Evolutionary conservation across 768 basidiomycete genomes (phyloP).

Genomic region (Ephemerocybe angulata): DNA sequence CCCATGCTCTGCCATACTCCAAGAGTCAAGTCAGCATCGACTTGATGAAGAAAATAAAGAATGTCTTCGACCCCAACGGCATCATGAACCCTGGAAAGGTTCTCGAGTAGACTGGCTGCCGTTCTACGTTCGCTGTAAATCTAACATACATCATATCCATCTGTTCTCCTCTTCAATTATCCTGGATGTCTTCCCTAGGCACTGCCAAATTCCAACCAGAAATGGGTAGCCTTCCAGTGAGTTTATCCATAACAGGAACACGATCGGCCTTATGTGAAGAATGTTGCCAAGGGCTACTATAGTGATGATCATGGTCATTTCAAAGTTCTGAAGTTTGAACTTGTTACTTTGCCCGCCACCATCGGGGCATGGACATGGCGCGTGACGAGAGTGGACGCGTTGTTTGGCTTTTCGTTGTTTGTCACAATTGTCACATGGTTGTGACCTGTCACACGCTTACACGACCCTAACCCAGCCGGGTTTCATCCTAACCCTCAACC

Average conservation of each 20-base stretch:
- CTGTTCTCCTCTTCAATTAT: background rate
- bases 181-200: no score
- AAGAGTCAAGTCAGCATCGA: constrained; percentile 77
- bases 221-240: background rate
- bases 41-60: constrained; percentile 88
- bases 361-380: no score
- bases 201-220: background rate
- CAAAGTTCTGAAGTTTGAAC: no score
- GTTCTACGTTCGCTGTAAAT: no score
- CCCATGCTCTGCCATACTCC: constrained; percentile 83
- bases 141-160: no score
- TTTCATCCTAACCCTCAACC: constrained; percentile 41
- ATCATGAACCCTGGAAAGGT: constrained; percentile 95
- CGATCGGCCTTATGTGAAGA: no score
- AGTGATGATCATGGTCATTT: no score
- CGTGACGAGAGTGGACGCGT: no score
- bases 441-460: constrained; percentile 15
- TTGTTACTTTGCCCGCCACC: background rate
- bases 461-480: constrained; percentile 31
- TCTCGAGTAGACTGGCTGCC: constrained; percentile 34
- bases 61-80: constrained; percentile 82
- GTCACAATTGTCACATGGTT: constrained; percentile 15
- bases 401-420: background rate
- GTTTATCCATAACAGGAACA: no score
- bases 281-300: no score